Evolutionary conservation across 257 asterid genomes (phyloP).

Genomic region (Scutellaria baicalensis): DNA sequence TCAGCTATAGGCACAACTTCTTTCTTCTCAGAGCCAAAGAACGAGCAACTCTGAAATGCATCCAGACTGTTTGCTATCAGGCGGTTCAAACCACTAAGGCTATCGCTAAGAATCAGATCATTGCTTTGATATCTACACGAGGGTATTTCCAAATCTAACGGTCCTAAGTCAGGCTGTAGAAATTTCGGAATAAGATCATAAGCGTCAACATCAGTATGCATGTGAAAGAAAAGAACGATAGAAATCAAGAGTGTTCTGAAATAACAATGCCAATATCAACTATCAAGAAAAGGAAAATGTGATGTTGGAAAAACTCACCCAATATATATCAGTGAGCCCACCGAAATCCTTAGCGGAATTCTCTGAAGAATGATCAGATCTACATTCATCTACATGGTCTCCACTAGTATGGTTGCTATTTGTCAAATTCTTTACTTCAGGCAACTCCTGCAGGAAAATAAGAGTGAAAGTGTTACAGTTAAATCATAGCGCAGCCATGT

Average conservation of each 20-base stretch:
- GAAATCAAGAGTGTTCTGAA: neutral
- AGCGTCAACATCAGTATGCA: neutral
- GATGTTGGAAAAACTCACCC: slow-evolving; percentile 54
- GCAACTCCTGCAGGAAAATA: slow-evolving; percentile 38
- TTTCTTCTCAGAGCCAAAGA: slow-evolving; percentile 73
- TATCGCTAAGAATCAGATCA: slow-evolving; percentile 81
- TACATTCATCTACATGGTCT: slow-evolving; percentile 31
- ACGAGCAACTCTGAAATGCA: slow-evolving; percentile 82
- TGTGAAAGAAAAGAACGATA: neutral
- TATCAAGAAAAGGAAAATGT: neutral
- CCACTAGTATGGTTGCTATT: slow-evolving; percentile 21
- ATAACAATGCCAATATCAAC: neutral
- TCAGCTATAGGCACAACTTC: slow-evolving; percentile 50
- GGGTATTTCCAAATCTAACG: slow-evolving; percentile 81
- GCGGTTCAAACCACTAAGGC: slow-evolving; percentile 83
- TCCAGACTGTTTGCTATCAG: slow-evolving; percentile 87
- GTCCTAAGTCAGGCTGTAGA: slow-evolving; percentile 94
- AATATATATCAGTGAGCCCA: slow-evolving; percentile 69
- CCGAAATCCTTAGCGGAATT: slow-evolving; percentile 43
- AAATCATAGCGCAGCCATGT: neutral
- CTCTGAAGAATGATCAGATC: slow-evolving; percentile 35
- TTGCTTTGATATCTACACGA: slow-evolving; percentile 75
- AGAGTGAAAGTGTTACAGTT: slow-evolving; percentile 3
- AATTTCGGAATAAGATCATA: slow-evolving; percentile 13
- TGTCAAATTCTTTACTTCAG: slow-evolving; percentile 31